Evolutionary conservation across 139 green algal genomes (phyloP).

Genomic region (Coccomyxa sp.): DNA sequence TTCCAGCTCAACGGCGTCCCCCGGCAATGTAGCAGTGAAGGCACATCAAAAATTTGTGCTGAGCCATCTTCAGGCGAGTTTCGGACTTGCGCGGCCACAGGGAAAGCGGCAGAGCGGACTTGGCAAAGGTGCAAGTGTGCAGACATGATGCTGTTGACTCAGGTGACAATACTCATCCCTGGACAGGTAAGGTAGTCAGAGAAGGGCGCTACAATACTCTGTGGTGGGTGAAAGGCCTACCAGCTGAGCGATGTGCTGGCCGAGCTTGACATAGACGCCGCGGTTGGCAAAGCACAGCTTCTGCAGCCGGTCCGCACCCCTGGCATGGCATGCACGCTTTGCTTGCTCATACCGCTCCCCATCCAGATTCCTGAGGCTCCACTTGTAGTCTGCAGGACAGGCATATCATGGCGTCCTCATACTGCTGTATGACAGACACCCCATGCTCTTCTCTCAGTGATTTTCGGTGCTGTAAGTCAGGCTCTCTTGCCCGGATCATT

Average conservation of each 20-base stretch:
- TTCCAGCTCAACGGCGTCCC: too few species aligned
- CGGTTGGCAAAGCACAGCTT: constrained; percentile 81
- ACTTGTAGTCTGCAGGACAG: constrained; percentile 55
- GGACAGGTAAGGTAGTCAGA: too few species aligned
- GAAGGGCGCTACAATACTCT: too few species aligned
- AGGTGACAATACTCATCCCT: too few species aligned
- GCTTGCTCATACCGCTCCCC: constrained; percentile 19
- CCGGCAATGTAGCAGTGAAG: too few species aligned
- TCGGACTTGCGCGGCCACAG: neutral
- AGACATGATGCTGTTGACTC: neutral
- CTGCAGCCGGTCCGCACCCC: constrained; percentile 51
- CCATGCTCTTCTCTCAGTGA: too few species aligned
- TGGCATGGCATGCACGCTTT: constrained; percentile 46
- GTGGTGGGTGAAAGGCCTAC: constrained; percentile 28
- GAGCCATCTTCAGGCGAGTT: too few species aligned
- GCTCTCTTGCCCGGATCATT: too few species aligned
- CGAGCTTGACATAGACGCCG: constrained; percentile 72
- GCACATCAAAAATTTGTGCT: too few species aligned
- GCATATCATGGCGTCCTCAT: neutral
- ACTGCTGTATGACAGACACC: too few species aligned
- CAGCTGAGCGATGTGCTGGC: constrained; percentile 86
- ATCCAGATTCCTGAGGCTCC: constrained; percentile 33
- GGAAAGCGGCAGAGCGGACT: neutral
- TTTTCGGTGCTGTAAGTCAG: too few species aligned
- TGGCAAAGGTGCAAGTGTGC: neutral